Conservation (phyloP, 202 grass and related monocot species). For the Schoenoplectus tabernaemontani region DNA sequence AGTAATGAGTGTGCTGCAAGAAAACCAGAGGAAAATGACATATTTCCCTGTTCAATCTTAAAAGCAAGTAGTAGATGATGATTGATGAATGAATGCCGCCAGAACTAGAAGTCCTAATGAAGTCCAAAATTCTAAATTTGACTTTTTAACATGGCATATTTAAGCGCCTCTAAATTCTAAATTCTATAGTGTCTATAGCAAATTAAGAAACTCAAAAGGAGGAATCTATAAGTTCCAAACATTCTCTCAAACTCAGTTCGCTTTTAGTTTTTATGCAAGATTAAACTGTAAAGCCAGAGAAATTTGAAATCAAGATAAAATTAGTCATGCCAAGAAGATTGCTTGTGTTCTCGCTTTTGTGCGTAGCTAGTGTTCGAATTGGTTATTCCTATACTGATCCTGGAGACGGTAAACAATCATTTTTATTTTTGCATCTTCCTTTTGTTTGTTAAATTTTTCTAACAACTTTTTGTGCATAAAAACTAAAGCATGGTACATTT, state of each 20-base stretch:
- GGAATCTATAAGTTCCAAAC: background rate
- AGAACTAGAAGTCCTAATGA: too few relatives aligned
- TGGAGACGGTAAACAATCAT: constrained; percentile 14
- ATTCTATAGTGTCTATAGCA: background rate
- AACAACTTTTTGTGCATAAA: background rate
- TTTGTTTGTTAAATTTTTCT: background rate
- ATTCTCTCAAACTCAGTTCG: background rate
- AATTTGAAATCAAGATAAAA: background rate
- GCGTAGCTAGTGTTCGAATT: background rate
- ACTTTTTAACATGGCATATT: background rate
- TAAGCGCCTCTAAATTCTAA: background rate
- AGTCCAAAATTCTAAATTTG: too few relatives aligned
- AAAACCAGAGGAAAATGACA: too few relatives aligned
- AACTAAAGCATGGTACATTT: background rate
- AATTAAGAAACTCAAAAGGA: background rate
- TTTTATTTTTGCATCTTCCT: background rate
- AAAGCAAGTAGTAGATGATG: too few relatives aligned
- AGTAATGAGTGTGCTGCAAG: background rate
- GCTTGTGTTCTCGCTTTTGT: constrained; percentile 12
- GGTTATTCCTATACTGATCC: constrained; percentile 1
- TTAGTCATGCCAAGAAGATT: background rate
- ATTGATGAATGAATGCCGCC: background rate
- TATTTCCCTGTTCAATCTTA: background rate
- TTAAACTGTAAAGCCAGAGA: background rate
- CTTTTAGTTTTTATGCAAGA: background rate